These are phyloP conservation scores for Metschnikowia gruessii DNA, from an alignment of 805 yeast species.

Conservation along the genomic window DNA sequence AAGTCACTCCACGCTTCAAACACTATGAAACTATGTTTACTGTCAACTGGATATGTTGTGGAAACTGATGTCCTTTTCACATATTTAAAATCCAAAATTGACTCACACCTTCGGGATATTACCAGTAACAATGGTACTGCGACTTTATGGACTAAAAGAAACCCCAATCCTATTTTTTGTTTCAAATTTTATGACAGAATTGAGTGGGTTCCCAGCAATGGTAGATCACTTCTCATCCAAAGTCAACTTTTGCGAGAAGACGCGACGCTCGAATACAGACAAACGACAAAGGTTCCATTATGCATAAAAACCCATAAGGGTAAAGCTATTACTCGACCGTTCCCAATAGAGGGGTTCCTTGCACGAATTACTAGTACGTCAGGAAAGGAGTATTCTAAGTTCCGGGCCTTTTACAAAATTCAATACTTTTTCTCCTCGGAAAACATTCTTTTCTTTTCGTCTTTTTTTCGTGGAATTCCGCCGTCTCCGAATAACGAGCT, in stretches of 20 bases:
- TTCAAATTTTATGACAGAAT: slow-evolving; percentile 68
- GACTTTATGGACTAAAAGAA: slow-evolving; percentile 20
- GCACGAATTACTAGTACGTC: slow-evolving; percentile 50
- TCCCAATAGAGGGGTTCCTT: slow-evolving; percentile 80
- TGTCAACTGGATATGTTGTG: slow-evolving; percentile 26
- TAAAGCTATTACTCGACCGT: slow-evolving; percentile 48
- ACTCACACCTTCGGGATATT: not conserved
- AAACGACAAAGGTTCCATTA: slow-evolving; percentile 1
- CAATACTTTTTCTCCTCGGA: slow-evolving; percentile 64
- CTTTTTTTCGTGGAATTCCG: slow-evolving; percentile 57
- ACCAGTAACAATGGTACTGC: not conserved
- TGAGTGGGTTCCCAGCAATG: slow-evolving; percentile 45
- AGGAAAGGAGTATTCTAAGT: slow-evolving; percentile 40
- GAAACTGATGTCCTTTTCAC: slow-evolving; percentile 30
- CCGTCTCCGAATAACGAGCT: slow-evolving; percentile 45
- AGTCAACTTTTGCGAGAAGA: slow-evolving; percentile 36
- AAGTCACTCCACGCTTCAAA: slow-evolving; percentile 10
- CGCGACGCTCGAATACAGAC: slow-evolving; percentile 59
- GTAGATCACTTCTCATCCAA: slow-evolving; percentile 29
- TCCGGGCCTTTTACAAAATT: slow-evolving; percentile 48
- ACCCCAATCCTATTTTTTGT: slow-evolving; percentile 47
- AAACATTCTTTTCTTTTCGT: slow-evolving; percentile 56
- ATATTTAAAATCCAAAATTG: slow-evolving; percentile 38
- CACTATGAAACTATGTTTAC: slow-evolving; percentile 10
- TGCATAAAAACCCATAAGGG: slow-evolving; percentile 20